Evolutionary conservation across 768 basidiomycete species (phyloP).

Genomic region (Collybiopsis confluens): DNA sequence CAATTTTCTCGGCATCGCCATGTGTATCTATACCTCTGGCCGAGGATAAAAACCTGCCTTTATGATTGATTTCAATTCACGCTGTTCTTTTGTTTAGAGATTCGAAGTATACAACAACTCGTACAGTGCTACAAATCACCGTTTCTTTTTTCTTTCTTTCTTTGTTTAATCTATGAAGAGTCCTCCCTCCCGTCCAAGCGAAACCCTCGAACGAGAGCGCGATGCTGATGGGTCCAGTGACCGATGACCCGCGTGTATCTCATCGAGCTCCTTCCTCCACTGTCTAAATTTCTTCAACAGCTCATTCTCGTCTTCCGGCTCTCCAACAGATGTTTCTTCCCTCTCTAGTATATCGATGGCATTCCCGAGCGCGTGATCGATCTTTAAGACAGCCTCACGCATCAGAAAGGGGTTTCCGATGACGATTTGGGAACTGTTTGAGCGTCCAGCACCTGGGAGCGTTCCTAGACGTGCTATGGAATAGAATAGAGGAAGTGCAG

Average conservation of each 20-base stretch:
- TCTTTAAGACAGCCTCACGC: conserved; percentile 35
- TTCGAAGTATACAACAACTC: too few relatives aligned
- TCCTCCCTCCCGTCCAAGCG: conserved; percentile 23
- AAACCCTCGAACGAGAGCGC: conserved; percentile 12
- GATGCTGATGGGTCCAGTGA: conserved; percentile 11
- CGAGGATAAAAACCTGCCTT: too few relatives aligned
- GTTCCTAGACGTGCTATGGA: background rate
- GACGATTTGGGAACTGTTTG: conserved; percentile 8
- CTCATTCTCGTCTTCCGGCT: conserved; percentile 26
- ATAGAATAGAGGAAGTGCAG: background rate
- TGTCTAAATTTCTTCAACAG: conserved; percentile 34
- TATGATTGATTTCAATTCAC: too few relatives aligned
- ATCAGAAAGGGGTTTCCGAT: conserved; percentile 48
- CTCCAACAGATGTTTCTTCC: conserved; percentile 34
- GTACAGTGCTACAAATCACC: too few relatives aligned
- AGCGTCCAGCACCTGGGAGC: background rate
- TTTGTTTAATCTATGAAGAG: conserved; percentile 27
- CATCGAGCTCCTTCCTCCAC: conserved; percentile 39
- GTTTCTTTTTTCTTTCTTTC: too few relatives aligned
- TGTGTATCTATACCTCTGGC: too few relatives aligned
- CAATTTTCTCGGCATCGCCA: too few relatives aligned
- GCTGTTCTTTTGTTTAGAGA: too few relatives aligned
- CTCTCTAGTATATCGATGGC: conserved; percentile 40
- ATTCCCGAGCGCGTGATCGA: conserved; percentile 39
- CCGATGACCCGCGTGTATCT: conserved; percentile 21